Evolutionary conservation across 768 basidiomycete genomes (phyloP), one percentile per base, ranked within the genome.

Genomic region (Boletellus ananiceps): DNA sequence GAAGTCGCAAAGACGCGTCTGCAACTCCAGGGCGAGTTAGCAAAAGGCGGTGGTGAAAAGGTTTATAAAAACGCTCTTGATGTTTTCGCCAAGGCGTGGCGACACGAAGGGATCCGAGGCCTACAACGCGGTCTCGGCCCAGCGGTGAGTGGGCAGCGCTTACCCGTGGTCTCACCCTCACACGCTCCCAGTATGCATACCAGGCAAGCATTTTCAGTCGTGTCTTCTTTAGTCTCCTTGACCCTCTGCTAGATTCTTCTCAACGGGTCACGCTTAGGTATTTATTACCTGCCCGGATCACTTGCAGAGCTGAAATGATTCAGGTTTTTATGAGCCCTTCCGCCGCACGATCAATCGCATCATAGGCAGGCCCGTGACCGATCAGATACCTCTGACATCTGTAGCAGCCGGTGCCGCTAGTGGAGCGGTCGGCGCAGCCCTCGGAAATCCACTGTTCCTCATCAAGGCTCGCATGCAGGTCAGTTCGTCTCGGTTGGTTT

Each of bases 381-480:
- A 84, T 19, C 87, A 88, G 57, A 72, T 86, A 35, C 82, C 84
- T 2, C 64, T 80, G 34, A 94, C 90, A 1, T 90, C 93, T 34
- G 66, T 97, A 21, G 65, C 82, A 34, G 93, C 95, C 13, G 96
- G 96, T 2, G 94, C 94, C 2, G 74, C 79, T 4, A 94, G 90
- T 59, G 96, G 96, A 32, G 84, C 87, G 38, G 81, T 97, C 29
- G 96, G 96, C 63, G 88, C 88, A 0, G 75, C 77, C 44, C 68
- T 93, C 37, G 93, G 93, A 36, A 95, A 91, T 65, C 93, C 93
- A 0, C 71, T 96, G 12, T 99, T 96, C 70, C 74, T 99, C 49
- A 83, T 99, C 64, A 99, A 99, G 71, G 96, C 96, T 5, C 82
- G 96, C 39, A 97, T 99, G 88, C 96, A 99, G 77, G 87, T 85